Evolutionary conservation across 2,329 filamentous ascomycete genomes (phyloP), one percentile per base, ranked within the genome.

Genomic region (Xylaria arbuscula): DNA sequence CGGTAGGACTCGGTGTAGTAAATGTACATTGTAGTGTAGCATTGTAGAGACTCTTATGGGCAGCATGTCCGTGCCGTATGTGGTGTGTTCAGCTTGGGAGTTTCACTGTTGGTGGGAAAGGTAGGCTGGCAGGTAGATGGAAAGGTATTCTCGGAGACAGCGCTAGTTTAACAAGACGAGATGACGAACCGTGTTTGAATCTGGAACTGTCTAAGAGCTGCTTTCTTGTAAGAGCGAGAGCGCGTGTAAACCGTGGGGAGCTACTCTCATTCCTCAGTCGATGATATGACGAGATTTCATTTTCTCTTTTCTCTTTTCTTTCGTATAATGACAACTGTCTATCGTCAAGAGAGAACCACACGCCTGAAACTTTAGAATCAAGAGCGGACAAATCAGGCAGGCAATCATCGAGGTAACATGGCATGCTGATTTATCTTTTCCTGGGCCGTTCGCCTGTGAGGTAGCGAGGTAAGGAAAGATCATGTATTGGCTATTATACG

Each of bases 401-500:
- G 51, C 42, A 34, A 40, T 11, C 19, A 11, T 32, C 36, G 42
- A 57, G 36, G 17, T 34, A 42, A 19, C 34, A 51, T 22, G 9
- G 9, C 51, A 22, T 13, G 22, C 28, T 28, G 28, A 28, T 3
- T 17, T 38, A 56, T 17, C 38, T 24, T 28, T 28, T 15, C 9
- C 28, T 28, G 32, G 11, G 22, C 40, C 17, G 17, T 64, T 51
- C 15, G 38, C 19, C 56, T 40, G 40, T 48, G 11, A 47, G n/a
- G n/a, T 45, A 24, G 47, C n/a, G 47, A 64, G 15, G 45, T 1
- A 28, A 45, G 15, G 15, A 3, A n/a, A 4, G 3, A 10, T 6
- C 22, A 32, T 45, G 38, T 51, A 64, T 64, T 57, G 66, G 51
- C 61, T 38, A 32, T 24, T 47, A 62, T 62, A 58, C 59, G 64